phyloP scores from a whole-genome alignment of 225 moss, liverwort and hornwort species.

The Takakia lepidozioides region DNA sequence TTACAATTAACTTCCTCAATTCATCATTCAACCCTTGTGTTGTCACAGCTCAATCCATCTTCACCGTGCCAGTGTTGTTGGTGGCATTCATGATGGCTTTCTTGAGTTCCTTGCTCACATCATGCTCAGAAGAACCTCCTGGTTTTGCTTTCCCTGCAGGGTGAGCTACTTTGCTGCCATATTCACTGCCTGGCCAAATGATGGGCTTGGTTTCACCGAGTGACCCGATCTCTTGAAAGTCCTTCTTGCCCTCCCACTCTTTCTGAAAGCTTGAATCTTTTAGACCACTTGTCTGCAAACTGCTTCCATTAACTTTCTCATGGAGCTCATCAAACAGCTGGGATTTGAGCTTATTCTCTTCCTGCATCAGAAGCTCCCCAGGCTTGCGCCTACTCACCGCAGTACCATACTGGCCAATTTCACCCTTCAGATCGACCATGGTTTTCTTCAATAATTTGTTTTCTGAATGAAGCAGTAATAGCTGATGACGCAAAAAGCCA shows the following conservation, averaged over 20 bases:
- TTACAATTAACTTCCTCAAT: no score
- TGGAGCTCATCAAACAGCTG: constrained; percentile 88
- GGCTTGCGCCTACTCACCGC: constrained; percentile 37
- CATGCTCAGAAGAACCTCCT: constrained; percentile 9
- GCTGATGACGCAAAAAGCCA: constrained; percentile 73
- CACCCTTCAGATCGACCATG: constrained; percentile 70
- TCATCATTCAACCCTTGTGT: no score
- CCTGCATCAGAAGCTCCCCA: constrained; percentile 29
- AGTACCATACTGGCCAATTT: constrained; percentile 18
- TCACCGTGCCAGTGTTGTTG: neutral
- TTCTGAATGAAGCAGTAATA: constrained; percentile 67
- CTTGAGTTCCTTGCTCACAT: constrained; percentile 29
- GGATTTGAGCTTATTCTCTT: constrained; percentile 63
- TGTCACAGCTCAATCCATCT: no score
- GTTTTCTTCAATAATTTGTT: constrained; percentile 58
- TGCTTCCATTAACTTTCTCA: constrained; percentile 35
- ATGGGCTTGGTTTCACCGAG: constrained; percentile 8
- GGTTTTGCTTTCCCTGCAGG: constrained; percentile 17
- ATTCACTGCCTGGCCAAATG: constrained; percentile 29
- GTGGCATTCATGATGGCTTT: constrained; percentile 33
- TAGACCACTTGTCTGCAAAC: constrained; percentile 19
- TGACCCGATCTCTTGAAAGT: constrained; percentile 25
- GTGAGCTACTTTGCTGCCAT: constrained; percentile 14
- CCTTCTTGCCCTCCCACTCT: constrained; percentile 23
- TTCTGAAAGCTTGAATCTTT: constrained; percentile 7